Conservation (phyloP, 495 filamentous ascomycete species). For the Trichocladium antarcticum region DNA sequence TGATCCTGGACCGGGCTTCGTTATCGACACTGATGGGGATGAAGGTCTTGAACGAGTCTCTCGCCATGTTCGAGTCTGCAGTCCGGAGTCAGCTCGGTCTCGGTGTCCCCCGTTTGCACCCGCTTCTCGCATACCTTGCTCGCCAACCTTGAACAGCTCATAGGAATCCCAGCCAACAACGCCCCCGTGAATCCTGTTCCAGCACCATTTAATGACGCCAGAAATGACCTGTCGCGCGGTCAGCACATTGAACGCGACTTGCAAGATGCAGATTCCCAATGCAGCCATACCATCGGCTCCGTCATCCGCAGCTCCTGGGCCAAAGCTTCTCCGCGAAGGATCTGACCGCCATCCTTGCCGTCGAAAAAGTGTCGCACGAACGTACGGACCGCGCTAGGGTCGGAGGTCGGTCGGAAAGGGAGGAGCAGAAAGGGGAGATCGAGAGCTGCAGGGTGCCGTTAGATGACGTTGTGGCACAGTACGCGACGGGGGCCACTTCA, state of each 20-base stretch:
- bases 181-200: constrained; percentile 84
- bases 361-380: constrained; percentile 94
- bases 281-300: constrained; percentile 70
- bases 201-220: constrained; percentile 96
- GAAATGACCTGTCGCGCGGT: constrained; percentile 59
- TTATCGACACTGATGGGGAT: constrained; percentile 91
- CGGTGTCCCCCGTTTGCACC: not conserved
- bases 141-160: constrained; percentile 88
- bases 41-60: constrained; percentile 90
- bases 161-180: constrained; percentile 96
- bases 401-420: constrained; percentile 88
- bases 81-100: constrained; percentile 4
- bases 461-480: constrained; percentile 22
- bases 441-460: constrained; percentile 49
- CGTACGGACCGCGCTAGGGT: constrained; percentile 78
- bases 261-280: not conserved
- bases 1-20: constrained; percentile 73
- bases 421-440: constrained; percentile 87
- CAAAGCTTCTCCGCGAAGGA: constrained; percentile 55
- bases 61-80: constrained; percentile 80
- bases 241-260: constrained; percentile 4
- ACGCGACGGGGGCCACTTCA: not conserved
- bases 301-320: constrained; percentile 82
- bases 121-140: constrained; percentile 54
- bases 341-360: constrained; percentile 39